phyloP scores from a whole-genome alignment of 75 land plant species.

The Gnetum montanum region DNA sequence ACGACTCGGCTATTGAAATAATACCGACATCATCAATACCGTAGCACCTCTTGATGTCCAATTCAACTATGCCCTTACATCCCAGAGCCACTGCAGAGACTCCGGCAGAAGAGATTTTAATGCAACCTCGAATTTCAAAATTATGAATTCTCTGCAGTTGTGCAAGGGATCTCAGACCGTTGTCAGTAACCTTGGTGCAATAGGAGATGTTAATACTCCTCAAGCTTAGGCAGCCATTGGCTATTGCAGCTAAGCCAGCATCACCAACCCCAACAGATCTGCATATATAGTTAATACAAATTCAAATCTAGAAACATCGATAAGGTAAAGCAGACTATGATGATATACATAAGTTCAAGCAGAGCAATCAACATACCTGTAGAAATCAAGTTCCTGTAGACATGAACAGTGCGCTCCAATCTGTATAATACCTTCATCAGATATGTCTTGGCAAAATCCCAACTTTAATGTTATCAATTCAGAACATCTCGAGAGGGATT shows the following conservation, averaged over 20 bases:
- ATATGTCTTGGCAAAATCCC: slow-evolving; percentile 61
- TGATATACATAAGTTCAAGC: not conserved
- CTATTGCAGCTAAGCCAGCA: slow-evolving; percentile 47
- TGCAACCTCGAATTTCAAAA: slow-evolving; percentile 72
- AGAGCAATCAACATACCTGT: slow-evolving; percentile 86
- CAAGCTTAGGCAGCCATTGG: slow-evolving; percentile 48
- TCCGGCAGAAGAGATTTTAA: slow-evolving; percentile 58
- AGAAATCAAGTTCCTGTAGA: slow-evolving; percentile 75
- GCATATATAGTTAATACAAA: slow-evolving; percentile 4
- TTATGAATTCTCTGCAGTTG: slow-evolving; percentile 40
- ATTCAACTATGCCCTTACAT: slow-evolving; percentile 49
- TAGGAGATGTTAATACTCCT: slow-evolving; percentile 70
- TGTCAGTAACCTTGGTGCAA: slow-evolving; percentile 62
- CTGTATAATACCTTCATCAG: slow-evolving; percentile 51
- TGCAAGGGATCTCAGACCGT: slow-evolving; percentile 40
- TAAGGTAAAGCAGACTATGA: not conserved
- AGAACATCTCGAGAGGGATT: slow-evolving; percentile 54
- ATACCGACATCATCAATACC: slow-evolving; percentile 65
- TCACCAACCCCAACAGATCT: slow-evolving; percentile 71
- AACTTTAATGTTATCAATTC: slow-evolving; percentile 56
- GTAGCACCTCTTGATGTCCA: slow-evolving; percentile 78
- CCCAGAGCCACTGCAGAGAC: slow-evolving; percentile 51
- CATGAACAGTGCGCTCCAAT: slow-evolving; percentile 48
- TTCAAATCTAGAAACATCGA: not conserved
- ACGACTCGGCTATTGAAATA: slow-evolving; percentile 49